Evolutionary conservation across 805 yeast species (phyloP).

Genomic region (Kluyveromyces aestuarii): DNA sequence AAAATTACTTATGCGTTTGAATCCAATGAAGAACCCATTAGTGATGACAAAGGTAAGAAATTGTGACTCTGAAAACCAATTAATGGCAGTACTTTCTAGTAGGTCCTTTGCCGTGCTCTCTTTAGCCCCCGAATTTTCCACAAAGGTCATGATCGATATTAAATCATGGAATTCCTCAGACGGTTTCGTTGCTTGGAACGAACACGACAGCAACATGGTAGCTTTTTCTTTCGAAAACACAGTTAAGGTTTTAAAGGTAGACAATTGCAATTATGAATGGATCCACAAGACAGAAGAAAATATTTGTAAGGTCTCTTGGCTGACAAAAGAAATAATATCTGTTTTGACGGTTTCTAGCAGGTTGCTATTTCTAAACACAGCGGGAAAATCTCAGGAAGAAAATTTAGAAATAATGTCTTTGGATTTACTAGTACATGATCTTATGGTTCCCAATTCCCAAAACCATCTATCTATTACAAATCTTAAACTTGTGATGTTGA

Average conservation of each 20-base stretch:
- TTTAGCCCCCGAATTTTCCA: conserved; percentile 6
- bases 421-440: conserved; percentile 19
- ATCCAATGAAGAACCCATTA: conserved; percentile 8
- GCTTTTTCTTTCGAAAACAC: not conserved
- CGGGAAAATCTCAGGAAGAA: not conserved
- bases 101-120: conserved; percentile 14
- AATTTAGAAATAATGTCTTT: conserved; percentile 8
- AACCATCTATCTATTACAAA: conserved; percentile 14
- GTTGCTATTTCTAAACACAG: conserved; percentile 13
- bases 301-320: conserved; percentile 14
- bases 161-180: not conserved
- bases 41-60: not conserved
- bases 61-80: conserved; percentile 4
- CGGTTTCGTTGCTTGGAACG: conserved; percentile 1
- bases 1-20: conserved; percentile 8
- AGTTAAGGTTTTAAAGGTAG: not conserved
- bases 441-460: conserved; percentile 19
- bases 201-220: not conserved
- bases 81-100: conserved; percentile 19
- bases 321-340: conserved; percentile 12
- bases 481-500: conserved; percentile 14
- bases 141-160: not conserved
- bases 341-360: conserved; percentile 22
- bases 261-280: conserved; percentile 13
- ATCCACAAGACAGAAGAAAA: conserved; percentile 7